Evolutionary conservation across 208 protist species (phyloP).

Genomic region (Porcisia hertigi): DNA sequence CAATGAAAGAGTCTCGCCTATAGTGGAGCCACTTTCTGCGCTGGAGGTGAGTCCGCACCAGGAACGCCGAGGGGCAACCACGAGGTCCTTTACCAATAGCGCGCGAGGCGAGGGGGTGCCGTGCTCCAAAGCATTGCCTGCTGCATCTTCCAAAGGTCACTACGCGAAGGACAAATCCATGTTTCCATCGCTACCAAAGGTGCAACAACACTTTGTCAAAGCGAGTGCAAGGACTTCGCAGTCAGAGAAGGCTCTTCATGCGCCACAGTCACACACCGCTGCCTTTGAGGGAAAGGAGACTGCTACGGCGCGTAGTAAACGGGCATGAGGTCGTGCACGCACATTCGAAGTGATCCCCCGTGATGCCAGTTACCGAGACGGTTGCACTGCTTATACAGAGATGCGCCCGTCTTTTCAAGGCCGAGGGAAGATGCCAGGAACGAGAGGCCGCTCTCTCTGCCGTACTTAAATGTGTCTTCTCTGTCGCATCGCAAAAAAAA

Average conservation of each 20-base stretch:
- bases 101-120: conserved; percentile 3
- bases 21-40: conserved; percentile 10
- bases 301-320: not conserved
- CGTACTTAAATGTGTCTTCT: no score
- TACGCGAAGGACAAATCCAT: not conserved
- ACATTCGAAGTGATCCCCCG: not conserved
- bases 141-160: not conserved
- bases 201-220: not conserved
- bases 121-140: not conserved
- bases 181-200: not conserved
- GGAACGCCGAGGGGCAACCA: conserved; percentile 9
- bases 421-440: not conserved
- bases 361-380: not conserved
- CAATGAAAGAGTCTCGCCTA: not conserved
- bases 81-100: conserved; percentile 10
- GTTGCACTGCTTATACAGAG: not conserved
- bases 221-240: not conserved
- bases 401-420: no score
- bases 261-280: not conserved
- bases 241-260: not conserved
- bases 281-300: not conserved
- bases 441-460: not conserved
- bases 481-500: no score
- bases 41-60: conserved; percentile 7
- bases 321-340: not conserved